Conservation (phyloP, 2,329 filamentous ascomycete species). For the Juglanconis juglandina region DNA sequence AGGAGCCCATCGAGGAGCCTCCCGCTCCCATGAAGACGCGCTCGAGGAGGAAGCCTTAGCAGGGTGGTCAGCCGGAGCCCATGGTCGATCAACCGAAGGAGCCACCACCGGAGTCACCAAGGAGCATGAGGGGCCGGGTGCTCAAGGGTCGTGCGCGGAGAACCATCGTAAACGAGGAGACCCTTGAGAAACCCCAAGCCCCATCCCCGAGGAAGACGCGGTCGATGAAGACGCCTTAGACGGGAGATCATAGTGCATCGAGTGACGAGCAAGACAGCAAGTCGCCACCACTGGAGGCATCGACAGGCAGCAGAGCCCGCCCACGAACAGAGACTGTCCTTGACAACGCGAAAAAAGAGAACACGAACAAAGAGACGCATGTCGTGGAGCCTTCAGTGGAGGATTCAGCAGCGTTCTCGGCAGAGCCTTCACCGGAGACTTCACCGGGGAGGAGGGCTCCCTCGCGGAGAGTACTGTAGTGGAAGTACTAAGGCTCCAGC, state of each 20-base stretch:
- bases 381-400: not conserved
- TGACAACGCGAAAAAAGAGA: not conserved
- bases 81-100: not conserved
- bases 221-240: not conserved
- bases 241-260: not conserved
- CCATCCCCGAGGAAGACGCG: not conserved
- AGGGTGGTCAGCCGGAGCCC: not conserved
- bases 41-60: constrained; percentile 12
- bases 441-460: not conserved
- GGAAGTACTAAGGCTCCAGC: no score
- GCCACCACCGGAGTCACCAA: no score
- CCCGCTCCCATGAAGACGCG: constrained; percentile 15
- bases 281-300: not conserved
- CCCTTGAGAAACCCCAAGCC: not conserved
- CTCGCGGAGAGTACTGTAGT: no score
- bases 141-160: not conserved
- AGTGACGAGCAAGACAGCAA: not conserved
- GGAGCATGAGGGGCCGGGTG: not conserved
- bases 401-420: no score
- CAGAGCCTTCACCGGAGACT: not conserved
- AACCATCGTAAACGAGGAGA: no score
- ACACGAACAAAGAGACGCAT: not conserved
- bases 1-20: constrained; percentile 14
- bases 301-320: not conserved
- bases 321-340: not conserved